Base-by-base conservation (phyloP, 2,329 filamentous ascomycete genomes). In the Fusarium keratoplasticum region DNA sequence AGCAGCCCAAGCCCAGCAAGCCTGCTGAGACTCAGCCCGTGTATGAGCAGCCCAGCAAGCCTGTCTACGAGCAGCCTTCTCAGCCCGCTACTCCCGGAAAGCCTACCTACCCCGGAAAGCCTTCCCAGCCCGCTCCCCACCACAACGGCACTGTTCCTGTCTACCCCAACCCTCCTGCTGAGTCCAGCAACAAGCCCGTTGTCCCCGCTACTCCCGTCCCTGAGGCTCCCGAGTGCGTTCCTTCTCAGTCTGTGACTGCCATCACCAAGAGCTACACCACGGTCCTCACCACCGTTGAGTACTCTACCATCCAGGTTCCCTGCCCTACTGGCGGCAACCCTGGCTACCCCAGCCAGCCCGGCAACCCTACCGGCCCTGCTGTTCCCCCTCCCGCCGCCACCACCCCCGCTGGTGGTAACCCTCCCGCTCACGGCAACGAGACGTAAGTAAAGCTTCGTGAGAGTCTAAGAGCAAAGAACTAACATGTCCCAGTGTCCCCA, bases 251-350 rank as follows among this genome's bases (percentile, higher is more conserved):
- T 57, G 84, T 88, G 81, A 83, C 84, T 79, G 86, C 87, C 79
- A 86, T 88, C 83, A 87, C 87, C 81, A 89, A 87, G 84, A 86
- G 82, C 74, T 84, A 87, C 84, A 89, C 87, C 82, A 89, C 87
- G 71, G 87, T 89, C 78, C 80, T 88, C 81, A 88, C 87, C 78
- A 86, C 85, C 52, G 86, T 88, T 76, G 86, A 88, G 85, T 87
- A 87, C 85, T 82, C 84, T 77, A 85, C 83, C 71, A 66, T 78
- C 73, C 62, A 75, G 72, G 71, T 77, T 50, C 72, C 77, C 42
- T 80, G 78, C 67, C 29, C 67, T 64, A 76, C 78, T 58, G 71
- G 71, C 13, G 61, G 36, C 67, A 59, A 67, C 25, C 70, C 70
- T 22, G 61, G 59, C 2, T n/a, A 61, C 55, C 70, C 70, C 27